Percentiles rank a stretch among this genome's conserved stretches.
These are phyloP conservation scores for Firmiana major DNA, from an alignment of 345 rosid species.

Conservation along the genomic window DNA sequence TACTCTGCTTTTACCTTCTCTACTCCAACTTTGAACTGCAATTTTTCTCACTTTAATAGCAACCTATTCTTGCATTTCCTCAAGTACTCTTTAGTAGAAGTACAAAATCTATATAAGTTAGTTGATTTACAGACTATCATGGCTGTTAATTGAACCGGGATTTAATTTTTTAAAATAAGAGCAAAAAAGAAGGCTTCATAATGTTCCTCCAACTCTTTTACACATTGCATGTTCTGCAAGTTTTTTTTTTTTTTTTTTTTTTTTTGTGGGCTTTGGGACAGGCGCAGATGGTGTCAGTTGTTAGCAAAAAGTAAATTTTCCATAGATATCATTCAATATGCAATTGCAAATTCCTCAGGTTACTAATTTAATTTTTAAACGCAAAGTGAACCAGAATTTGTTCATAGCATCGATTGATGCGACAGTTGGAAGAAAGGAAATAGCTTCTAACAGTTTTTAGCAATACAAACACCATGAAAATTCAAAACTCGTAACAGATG, in stretches of 20 bases:
- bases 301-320: neutral
- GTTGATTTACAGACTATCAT: neutral
- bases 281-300: neutral
- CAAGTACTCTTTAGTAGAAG: neutral
- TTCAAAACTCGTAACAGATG: neutral
- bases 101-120: neutral
- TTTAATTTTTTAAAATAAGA: neutral
- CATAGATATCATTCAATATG: neutral
- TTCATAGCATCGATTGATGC: neutral
- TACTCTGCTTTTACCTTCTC: neutral
- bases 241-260: no score
- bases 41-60: neutral
- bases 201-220: neutral
- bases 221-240: neutral
- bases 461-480: neutral
- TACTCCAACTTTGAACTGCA: neutral
- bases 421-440: neutral
- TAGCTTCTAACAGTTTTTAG: neutral
- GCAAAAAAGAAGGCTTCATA: neutral
- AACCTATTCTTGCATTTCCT: neutral
- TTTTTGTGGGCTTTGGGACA: no score
- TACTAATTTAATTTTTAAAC: neutral
- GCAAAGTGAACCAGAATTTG: neutral
- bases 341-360: neutral
- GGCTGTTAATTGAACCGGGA: neutral